A percentile compares a stretch with the other conserved stretches of the same genome.
phyloP scores from a whole-genome alignment of 75 land plant genomes.

The Cupressus sempervirens region DNA sequence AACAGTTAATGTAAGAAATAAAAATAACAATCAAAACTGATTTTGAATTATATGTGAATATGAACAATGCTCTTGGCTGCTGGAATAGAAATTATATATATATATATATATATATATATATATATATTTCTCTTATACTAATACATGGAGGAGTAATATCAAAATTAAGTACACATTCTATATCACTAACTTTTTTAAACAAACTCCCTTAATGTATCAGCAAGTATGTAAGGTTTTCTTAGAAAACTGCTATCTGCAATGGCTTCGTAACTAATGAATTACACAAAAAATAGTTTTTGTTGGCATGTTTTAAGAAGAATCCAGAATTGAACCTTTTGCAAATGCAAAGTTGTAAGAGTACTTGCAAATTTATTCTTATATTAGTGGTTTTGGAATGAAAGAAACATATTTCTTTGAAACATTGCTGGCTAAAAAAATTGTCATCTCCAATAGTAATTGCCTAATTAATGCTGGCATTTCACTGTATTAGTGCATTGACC shows the following conservation, averaged over 20 bases:
- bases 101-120: background rate
- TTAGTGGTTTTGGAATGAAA: background rate
- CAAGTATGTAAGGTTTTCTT: no score
- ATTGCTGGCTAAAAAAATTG: background rate
- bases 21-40: no score
- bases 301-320: background rate
- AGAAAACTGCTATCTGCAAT: no score
- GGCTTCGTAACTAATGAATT: no score
- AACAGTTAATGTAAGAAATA: no score
- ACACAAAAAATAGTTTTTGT: background rate
- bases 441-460: background rate
- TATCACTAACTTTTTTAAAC: no score
- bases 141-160: no score
- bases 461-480: conserved; percentile 4
- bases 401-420: background rate
- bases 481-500: conserved; percentile 79
- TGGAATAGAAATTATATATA: no score
- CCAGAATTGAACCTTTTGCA: background rate
- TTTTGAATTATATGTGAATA: no score
- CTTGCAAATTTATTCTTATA: background rate
- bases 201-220: no score
- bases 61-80: no score
- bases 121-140: background rate
- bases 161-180: no score
- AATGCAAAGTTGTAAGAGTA: background rate